Conservation (phyloP, 192 early-diverging fungal genomes). For the Umbelopsis vinacea region DNA sequence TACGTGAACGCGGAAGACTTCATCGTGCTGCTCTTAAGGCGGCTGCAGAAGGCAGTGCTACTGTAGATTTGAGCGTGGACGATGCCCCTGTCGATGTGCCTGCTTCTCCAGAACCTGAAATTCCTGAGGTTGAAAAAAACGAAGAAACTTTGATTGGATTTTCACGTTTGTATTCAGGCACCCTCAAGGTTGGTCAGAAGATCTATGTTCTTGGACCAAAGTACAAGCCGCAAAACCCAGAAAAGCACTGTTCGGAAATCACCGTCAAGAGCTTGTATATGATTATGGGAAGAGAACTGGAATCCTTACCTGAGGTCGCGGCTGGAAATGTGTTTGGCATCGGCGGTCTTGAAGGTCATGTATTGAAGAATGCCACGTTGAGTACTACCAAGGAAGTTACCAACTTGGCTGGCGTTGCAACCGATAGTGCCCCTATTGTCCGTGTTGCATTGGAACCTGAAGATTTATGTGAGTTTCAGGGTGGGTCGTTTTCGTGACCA, state of each 20-base stretch:
- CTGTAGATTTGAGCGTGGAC: slow-evolving; percentile 39
- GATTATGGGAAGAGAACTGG: slow-evolving; percentile 97
- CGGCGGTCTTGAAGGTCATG: slow-evolving; percentile 80
- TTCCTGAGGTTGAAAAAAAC: slow-evolving; percentile 36
- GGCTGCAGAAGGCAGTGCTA: slow-evolving; percentile 25
- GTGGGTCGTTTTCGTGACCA: background rate
- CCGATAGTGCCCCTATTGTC: slow-evolving; percentile 86
- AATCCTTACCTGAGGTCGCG: slow-evolving; percentile 78
- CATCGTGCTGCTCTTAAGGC: slow-evolving; percentile 46
- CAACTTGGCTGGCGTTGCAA: slow-evolving; percentile 73
- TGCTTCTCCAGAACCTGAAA: slow-evolving; percentile 43
- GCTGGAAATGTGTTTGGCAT: slow-evolving; percentile 98
- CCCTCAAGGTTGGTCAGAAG: slow-evolving; percentile 82
- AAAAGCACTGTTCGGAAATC: slow-evolving; percentile 68
- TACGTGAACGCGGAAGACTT: slow-evolving; percentile 73
- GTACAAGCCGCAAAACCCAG: slow-evolving; percentile 72
- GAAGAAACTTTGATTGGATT: slow-evolving; percentile 87
- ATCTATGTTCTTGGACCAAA: slow-evolving; percentile 94
- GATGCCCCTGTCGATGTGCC: slow-evolving; percentile 24
- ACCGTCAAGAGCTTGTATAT: slow-evolving; percentile 83
- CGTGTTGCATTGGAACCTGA: slow-evolving; percentile 94
- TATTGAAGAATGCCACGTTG: slow-evolving; percentile 96
- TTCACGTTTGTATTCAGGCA: slow-evolving; percentile 92
- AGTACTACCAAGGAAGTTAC: slow-evolving; percentile 72
- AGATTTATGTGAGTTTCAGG: slow-evolving; percentile 64